Base-by-base conservation (phyloP, 1,284 basidiomycete genomes). In the Austroboletus novae-zelandiae region DNA sequence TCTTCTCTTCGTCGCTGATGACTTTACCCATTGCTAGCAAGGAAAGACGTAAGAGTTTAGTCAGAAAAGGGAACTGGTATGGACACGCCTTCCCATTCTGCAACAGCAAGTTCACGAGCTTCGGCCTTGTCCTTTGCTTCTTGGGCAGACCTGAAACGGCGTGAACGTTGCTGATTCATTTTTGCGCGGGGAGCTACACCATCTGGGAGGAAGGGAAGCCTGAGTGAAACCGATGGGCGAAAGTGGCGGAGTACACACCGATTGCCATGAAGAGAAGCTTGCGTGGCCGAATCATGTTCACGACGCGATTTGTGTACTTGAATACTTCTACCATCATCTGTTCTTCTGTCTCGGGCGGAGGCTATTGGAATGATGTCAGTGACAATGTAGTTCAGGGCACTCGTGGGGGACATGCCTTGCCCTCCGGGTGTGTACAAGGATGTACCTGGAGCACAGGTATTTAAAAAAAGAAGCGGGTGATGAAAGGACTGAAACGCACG, bases 251-350 rank as follows among this genome's bases (percentile, higher is more conserved):
- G 45, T 11, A 65, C 78, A 56, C 51, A 91, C 92, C 95, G 61
- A 99, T 98, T 46, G 96, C 96, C 92, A 99, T 97, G 77, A 98
- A 94, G 43, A 99, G 78, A 15, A 99, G 75, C 70, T 93, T 97
- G 48, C 97, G 84, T 0, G 97, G 97, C 50, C 96, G 79, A 45
- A 98, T 74, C 96, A 99, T 98, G 70, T 94, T 94, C 42, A 99
- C 94, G 25, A 99, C 91, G 43, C 97, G 83, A 66, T 98, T 95
- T 0, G 97, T 99, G 74, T 99, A 99, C 47, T 81, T 84, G 74
- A 99, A 98, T 40, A 99, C 82, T 69, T 98, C 97, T 20, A 92
- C 66, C 97, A 99, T 99, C 97, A 99, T 99, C 52, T 98, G 95
- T 67, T 94, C 92, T 69, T 99, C 97, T 2, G 94, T 98, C 69